Base-by-base conservation (phyloP, 2,329 filamentous ascomycete genomes). In the Diaporthe citri region DNA sequence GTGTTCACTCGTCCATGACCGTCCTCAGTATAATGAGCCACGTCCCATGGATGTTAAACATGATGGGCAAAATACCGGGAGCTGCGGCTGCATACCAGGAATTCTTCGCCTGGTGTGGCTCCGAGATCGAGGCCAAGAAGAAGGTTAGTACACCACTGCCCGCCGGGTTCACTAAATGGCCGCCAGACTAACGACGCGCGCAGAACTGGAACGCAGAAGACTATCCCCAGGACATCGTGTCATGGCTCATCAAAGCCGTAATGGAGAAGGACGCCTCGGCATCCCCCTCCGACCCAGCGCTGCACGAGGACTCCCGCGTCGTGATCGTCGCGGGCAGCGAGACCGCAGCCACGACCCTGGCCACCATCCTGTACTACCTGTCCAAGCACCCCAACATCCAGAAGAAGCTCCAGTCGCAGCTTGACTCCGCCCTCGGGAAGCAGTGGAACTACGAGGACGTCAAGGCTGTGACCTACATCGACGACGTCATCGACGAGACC, bases 181-280 rank as follows among this genome's bases (percentile, higher is more conserved):
- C 8, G 7, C 10, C 28, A 46, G 15, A 52, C 56, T 72, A 10
- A 72, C 52, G 9, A 22, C 20, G 10, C 39, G 1, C 39, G 1
- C 46, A 79, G 81, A 78, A 72, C 15, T 81, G 78, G 75, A 48
- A 78, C 31, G 46, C 43, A 10, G 78, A 82, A 12, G 78, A 82
- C 10, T 46, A 80, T 10, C 83, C 82, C 0, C 76, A 78, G 43
- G 84, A 86, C 74, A 80, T 86, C 39, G 75, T 84, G 8, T 83
- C 84, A 0, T 86, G 84, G 84, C 77, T 86, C 7, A 57, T 85
- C 20, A 85, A 84, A 71, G 82, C 84, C 8, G 77, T 82, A 7
- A 79, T 81, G 13, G 82, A 85, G 22, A 82, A 82, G 31, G 82
- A 85, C 28, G 73, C 78, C 3, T 81, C 81, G 1, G 84, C 83